A percentile compares a stretch with the other conserved stretches of the same genome.
Evolutionary conservation across 306 rosid species (phyloP).

Genomic region (Vigna nakashimae): DNA sequence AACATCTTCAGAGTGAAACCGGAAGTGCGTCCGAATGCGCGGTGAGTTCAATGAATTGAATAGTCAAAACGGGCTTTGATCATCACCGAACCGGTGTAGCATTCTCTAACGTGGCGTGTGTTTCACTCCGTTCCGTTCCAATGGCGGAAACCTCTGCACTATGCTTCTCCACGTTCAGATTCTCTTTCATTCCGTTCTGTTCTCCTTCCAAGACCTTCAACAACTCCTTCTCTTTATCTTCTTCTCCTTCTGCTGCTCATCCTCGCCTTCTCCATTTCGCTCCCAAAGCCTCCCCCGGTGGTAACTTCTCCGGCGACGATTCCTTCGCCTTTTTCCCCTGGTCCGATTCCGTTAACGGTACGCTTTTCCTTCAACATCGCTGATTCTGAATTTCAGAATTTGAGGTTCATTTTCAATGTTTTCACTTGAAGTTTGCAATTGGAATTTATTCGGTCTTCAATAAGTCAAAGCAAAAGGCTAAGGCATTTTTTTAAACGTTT

Average conservation of each 20-base stretch:
- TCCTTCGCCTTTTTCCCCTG: conserved; percentile 75
- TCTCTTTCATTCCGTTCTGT: conserved; percentile 46
- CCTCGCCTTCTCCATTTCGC: conserved; percentile 64
- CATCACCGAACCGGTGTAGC: not conserved
- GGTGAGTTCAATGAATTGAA: conserved; percentile 4
- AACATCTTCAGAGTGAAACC: not conserved
- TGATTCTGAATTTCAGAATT: not conserved
- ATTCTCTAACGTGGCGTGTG: conserved; percentile 39
- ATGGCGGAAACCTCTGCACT: conserved; percentile 77
- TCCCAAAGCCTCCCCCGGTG: conserved; percentile 58
- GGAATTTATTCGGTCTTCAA: not conserved
- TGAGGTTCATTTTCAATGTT: not conserved
- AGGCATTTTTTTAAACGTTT: not conserved
- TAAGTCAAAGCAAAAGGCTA: not conserved
- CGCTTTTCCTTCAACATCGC: not conserved
- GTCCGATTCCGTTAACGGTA: conserved; percentile 67
- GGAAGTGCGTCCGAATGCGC: conserved; percentile 1
- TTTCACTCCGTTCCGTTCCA: conserved; percentile 21
- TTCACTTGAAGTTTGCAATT: not conserved
- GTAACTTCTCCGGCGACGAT: conserved; percentile 55
- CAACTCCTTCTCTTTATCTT: conserved; percentile 44
- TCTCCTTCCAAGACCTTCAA: conserved; percentile 43
- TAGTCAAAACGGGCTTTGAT: not conserved
- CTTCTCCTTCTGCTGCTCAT: conserved; percentile 46
- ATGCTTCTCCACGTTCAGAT: conserved; percentile 52